Base-by-base conservation (phyloP, 2,329 filamentous ascomycete species). In the Colletotrichum viniferum region DNA sequence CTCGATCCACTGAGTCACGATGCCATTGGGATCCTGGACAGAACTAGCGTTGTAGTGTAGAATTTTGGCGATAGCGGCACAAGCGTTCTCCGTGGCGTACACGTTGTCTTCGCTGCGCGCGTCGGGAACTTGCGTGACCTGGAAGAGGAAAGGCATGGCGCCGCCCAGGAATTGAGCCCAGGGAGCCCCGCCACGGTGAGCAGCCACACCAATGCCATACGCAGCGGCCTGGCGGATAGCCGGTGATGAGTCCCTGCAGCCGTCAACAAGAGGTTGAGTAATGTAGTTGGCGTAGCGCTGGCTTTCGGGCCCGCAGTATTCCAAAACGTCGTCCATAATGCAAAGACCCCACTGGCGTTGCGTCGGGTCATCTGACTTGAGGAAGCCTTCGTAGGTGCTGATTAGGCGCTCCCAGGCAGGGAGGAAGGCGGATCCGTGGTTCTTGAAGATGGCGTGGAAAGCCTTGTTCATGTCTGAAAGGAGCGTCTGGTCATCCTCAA, bases 391-490 rank as follows among this genome's bases (percentile, higher is more conserved):
- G 84, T 98, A 98, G 71, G 95, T 98, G 13, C 90, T 88, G 84
- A 98, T 92, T 28, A 99, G 89, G 69, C 92, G 91, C 83, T 98
- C 94, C 96, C 96, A 99, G 56, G 95, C 89, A 7, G 93, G 94
- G 69, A 99, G 89, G 89, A 99, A 99, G 13, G 90, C 88, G 12
- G 92, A 89, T 28, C 95, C 95, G 83, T 98, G 96, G 86, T 98
- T 96, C 89, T 98, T 98, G 90, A 99, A 99, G 78, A 99, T 95
- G 76, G 96, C 96, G 86, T 99, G 97, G 90, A 98, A 99, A 1
- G 97, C 96, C 89, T 99, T 99, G 91, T 99, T 99, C 97, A 99
- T 99, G 82, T 99, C 97, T 3, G 96, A 98, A 58, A 99, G 90
- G 21, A 99, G 90, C 26, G 96, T 98, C 85, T 98, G 96, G 82